phyloP scores from a whole-genome alignment of 208 protist species.

The Porcisia hertigi region DNA sequence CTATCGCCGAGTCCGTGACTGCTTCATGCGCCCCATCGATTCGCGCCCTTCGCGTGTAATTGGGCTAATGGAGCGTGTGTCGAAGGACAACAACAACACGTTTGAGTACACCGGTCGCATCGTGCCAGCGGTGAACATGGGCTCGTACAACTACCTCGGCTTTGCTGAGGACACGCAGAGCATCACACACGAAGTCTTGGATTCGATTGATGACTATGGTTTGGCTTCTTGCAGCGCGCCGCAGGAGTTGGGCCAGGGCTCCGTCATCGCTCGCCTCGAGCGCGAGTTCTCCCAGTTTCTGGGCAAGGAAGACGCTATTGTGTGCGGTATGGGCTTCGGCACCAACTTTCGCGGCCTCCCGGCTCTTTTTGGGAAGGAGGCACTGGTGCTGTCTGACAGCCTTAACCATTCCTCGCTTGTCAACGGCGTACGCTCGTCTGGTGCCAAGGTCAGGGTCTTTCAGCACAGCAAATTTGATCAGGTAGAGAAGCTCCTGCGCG shows the following conservation, averaged over 20 bases:
- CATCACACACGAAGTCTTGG: slow-evolving; percentile 82
- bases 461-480: slow-evolving; percentile 93
- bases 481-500: slow-evolving; percentile 91
- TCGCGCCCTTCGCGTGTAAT: slow-evolving; percentile 92
- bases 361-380: slow-evolving; percentile 95
- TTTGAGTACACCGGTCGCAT: slow-evolving; percentile 86
- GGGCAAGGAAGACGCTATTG: slow-evolving; percentile 93
- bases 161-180: slow-evolving; percentile 94
- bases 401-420: slow-evolving; percentile 98
- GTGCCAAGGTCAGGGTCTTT: slow-evolving; percentile 92
- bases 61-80: slow-evolving; percentile 91
- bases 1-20: slow-evolving; percentile 92
- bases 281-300: slow-evolving; percentile 92
- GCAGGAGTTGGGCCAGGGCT: slow-evolving; percentile 69
- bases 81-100: slow-evolving; percentile 85
- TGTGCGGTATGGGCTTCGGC: slow-evolving; percentile 94
- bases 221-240: slow-evolving; percentile 65
- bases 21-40: slow-evolving; percentile 92
- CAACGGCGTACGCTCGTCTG: slow-evolving; percentile 91
- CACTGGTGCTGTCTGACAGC: slow-evolving; percentile 93
- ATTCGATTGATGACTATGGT: slow-evolving; percentile 83
- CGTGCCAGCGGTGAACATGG: slow-evolving; percentile 93
- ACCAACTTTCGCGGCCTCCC: slow-evolving; percentile 90
- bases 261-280: slow-evolving; percentile 81
- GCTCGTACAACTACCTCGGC: slow-evolving; percentile 99